Percentiles rank a stretch among this genome's conserved stretches.
These are phyloP conservation scores for Begonia masoniana DNA, from an alignment of 306 rosid genomes.

Conservation along the genomic window DNA sequence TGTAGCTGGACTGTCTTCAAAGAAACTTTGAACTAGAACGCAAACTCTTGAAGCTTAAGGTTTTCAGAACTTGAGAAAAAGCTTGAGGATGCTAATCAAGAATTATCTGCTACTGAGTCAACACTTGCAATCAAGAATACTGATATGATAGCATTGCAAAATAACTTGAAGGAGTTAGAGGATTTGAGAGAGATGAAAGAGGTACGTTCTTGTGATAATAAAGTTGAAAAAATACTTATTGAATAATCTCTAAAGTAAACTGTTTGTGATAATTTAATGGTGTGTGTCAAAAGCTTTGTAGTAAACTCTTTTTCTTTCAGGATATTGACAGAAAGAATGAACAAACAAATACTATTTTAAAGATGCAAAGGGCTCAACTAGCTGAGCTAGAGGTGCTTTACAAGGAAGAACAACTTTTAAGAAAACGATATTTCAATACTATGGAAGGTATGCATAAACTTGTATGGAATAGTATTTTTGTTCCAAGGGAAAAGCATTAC, in stretches of 20 bases:
- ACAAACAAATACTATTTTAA: slow-evolving; percentile 81
- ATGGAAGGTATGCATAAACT: slow-evolving; percentile 56
- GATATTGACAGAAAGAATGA: slow-evolving; percentile 94
- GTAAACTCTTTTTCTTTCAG: slow-evolving; percentile 19
- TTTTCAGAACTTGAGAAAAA: slow-evolving; percentile 55
- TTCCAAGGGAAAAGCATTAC: background rate
- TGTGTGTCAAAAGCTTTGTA: slow-evolving; percentile 8
- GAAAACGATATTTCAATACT: slow-evolving; percentile 86
- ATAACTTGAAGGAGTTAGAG: slow-evolving; percentile 64
- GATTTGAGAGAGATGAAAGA: slow-evolving; percentile 98
- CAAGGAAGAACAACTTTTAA: slow-evolving; percentile 82
- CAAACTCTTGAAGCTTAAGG: slow-evolving; percentile 36
- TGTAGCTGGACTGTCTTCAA: slow-evolving; percentile 49
- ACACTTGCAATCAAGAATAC: slow-evolving; percentile 45
- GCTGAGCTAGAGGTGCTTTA: slow-evolving; percentile 84
- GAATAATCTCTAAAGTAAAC: too few species aligned
- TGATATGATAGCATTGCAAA: slow-evolving; percentile 49
- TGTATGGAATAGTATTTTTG: background rate
- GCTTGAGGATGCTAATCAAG: slow-evolving; percentile 36
- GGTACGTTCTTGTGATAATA: slow-evolving; percentile 15
- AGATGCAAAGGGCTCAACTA: slow-evolving; percentile 89
- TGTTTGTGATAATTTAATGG: background rate
- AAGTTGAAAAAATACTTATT: too few species aligned
- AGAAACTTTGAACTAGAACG: slow-evolving; percentile 49
- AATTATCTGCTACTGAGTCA: slow-evolving; percentile 40